Conservation (phyloP, 2,329 filamentous ascomycete genomes). For the Fusarium mangiferae region DNA sequence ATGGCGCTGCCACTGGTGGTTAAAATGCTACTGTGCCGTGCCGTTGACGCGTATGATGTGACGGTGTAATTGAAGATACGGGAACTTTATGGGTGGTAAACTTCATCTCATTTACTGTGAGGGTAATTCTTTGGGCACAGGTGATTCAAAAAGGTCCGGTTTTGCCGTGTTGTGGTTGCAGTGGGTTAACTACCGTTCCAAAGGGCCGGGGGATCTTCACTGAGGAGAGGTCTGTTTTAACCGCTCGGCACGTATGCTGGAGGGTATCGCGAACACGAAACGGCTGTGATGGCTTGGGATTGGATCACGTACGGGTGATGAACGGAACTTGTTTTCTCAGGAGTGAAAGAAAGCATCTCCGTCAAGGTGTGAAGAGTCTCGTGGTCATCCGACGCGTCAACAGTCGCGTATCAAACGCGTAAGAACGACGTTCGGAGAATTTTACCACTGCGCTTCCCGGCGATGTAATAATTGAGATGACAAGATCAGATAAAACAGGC, state of each 20-base stretch:
- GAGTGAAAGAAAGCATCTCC: fast-evolving
- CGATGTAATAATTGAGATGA: background rate
- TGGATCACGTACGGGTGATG: background rate
- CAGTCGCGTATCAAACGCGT: background rate
- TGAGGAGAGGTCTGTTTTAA: background rate
- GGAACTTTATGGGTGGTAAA: background rate
- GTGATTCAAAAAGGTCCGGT: background rate
- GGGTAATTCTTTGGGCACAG: background rate
- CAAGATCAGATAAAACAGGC: background rate
- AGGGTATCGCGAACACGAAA: background rate
- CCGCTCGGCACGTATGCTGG: background rate
- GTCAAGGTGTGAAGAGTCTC: background rate
- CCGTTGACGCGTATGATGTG: background rate
- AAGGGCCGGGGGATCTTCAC: background rate
- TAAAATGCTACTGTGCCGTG: background rate
- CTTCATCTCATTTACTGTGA: background rate
- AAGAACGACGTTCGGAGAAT: background rate
- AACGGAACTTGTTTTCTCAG: background rate
- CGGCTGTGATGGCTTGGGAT: background rate
- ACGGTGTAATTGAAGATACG: background rate
- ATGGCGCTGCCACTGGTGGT: background rate
- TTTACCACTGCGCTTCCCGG: background rate
- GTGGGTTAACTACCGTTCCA: background rate
- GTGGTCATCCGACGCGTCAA: background rate
- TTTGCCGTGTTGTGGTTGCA: background rate